These are phyloP conservation scores for Taphrina wiesneri DNA, from an alignment of 1,139 yeast species.

Conservation along the genomic window DNA sequence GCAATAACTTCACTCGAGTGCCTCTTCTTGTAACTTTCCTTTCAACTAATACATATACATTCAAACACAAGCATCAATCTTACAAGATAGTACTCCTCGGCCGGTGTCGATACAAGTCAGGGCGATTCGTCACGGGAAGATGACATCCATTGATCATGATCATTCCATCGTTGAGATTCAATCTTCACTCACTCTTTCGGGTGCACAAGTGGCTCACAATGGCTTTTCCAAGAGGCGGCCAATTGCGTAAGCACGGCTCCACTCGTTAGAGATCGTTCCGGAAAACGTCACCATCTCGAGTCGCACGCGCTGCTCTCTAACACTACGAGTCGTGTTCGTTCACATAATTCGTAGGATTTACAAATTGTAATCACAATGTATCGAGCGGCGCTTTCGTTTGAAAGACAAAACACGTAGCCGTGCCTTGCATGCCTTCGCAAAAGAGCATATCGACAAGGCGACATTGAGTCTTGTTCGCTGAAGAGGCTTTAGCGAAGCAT, in stretches of 20 bases:
- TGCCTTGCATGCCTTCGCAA: too few relatives aligned
- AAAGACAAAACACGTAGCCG: too few relatives aligned
- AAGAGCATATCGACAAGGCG: too few relatives aligned
- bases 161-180: background rate
- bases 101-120: too few relatives aligned
- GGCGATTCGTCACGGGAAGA: too few relatives aligned
- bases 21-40: background rate
- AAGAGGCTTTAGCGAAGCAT: background rate
- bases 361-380: too few relatives aligned
- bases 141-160: too few relatives aligned
- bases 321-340: too few relatives aligned
- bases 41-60: background rate
- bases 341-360: too few relatives aligned
- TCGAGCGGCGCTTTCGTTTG: too few relatives aligned
- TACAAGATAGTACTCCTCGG: too few relatives aligned
- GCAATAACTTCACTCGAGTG: background rate
- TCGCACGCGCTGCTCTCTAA: too few relatives aligned
- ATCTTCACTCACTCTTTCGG: background rate
- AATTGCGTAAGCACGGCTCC: conserved; percentile 4
- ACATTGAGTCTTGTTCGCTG: background rate
- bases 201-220: background rate
- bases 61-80: background rate
- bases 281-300: background rate
- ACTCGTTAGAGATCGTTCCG: background rate
- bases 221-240: background rate